A percentile compares a stretch with the other conserved stretches of the same genome.
phyloP scores from a whole-genome alignment of 805 yeast genomes.

The Candida maesae region DNA sequence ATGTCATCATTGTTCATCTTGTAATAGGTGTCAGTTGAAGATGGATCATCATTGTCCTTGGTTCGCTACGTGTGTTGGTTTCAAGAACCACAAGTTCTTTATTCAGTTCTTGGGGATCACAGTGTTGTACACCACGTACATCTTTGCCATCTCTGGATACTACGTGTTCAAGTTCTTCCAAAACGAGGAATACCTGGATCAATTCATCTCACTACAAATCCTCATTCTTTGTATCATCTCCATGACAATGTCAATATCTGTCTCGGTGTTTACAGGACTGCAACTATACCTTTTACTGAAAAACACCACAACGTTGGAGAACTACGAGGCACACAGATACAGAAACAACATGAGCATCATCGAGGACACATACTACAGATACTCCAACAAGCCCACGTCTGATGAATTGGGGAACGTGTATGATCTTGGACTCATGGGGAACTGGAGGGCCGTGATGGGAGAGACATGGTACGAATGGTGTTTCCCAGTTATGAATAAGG shows the following conservation, averaged over 20 bases:
- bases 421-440: constrained; percentile 61
- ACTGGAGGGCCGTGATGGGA: constrained; percentile 80
- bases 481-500: constrained; percentile 46
- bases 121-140: constrained; percentile 41
- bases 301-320: constrained; percentile 82
- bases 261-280: constrained; percentile 53
- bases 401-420: constrained; percentile 60
- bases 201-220: constrained; percentile 51
- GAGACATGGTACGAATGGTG: constrained; percentile 60
- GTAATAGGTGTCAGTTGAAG: constrained; percentile 63
- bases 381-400: constrained; percentile 40
- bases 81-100: constrained; percentile 73
- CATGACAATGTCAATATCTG: constrained; percentile 50
- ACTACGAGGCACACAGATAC: constrained; percentile 51
- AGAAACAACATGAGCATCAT: constrained; percentile 36
- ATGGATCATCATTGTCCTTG: constrained; percentile 98
- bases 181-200: constrained; percentile 35
- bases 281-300: constrained; percentile 53
- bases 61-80: constrained; percentile 89
- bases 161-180: constrained; percentile 47
- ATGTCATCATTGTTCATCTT: constrained; percentile 78
- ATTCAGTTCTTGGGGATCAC: constrained; percentile 65
- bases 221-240: constrained; percentile 57
- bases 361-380: constrained; percentile 34
- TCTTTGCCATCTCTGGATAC: constrained; percentile 37